Base-by-base conservation (phyloP, 495 filamentous ascomycete species). In the Annulohypoxylon stygium region DNA sequence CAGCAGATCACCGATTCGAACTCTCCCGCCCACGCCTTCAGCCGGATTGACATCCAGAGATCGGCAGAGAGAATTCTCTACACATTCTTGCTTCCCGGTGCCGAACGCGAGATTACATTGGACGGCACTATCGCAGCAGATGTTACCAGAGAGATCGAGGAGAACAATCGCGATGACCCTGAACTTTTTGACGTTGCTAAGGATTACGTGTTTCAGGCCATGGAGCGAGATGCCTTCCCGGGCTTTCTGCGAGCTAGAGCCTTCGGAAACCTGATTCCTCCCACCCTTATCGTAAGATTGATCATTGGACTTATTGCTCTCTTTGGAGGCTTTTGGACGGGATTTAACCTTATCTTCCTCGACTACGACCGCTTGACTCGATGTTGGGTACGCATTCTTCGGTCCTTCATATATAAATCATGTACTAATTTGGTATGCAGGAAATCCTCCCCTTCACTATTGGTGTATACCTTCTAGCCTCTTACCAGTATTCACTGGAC, bases 181-280 rank as follows among this genome's bases (percentile, higher is more conserved):
- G 96, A 98, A 78, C 90, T 99, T 10, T 99, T 99, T 71, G 95
- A 98, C 78, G 90, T 92, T 2, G 96, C 96, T 26, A 98, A 98
- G 81, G 97, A 99, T 83, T 99, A 98, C 78, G 95, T 97, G 53
- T 99, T 98, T 81, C 97, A 98, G 78, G 96, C 96, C 2, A 99
- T 99, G 97, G 96, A 99, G 81, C 90, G 97, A 47, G 96, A 98
- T 82, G 96, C 96, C 12, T 99, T 97, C 81, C 96, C 96, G 3
- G 95, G 95, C 23, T 99, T 99, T 85, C 88, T 99, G 70, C 90
- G 93, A 74, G 91, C 92, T 76, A 98, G 98, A 83, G 96, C 95
- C 6, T 86, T 99, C 12, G 97, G 97, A 45, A 99, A 99, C 76
- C 84, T 99, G 1, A 93, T 98, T 20, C 96, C 95, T 4, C 87